Evolutionary conservation across 805 yeast species (phyloP), one percentile per base, ranked within the genome.

Genomic region (Blastobotrys muscicola): DNA sequence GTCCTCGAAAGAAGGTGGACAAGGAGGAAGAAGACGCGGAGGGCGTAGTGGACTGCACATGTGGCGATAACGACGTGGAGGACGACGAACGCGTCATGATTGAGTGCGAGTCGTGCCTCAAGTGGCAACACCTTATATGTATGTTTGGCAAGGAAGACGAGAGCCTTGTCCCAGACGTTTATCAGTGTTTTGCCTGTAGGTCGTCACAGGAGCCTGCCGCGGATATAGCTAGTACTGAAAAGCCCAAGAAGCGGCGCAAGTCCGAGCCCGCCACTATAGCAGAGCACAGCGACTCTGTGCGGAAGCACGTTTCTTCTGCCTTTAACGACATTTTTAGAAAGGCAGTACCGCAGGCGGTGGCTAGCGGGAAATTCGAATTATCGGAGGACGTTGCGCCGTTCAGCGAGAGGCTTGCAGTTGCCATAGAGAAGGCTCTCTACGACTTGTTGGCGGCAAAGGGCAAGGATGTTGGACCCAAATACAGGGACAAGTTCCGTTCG

Each of bases 101-200:
- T 14, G 76, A 76, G 56, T 81, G 89, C 60, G 85, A 77, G 39
- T 55, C 60, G 31, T 81, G 89, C 57, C 56, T 66, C 40, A 70
- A 78, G 3, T 81, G 86, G 86, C 89, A 81, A 59, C 89, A 81
- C 55, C 71, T 77, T 11, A 62, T 55, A 44, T 81, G 89, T 56
- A 70, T 78, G 69, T 70, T 78, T 36, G 76, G 70, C 37, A 57
- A 64, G 7, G 59, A 64, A 13, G 63, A 59, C 45, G 62, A 55
- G 41, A 59, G 56, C 33, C 61, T 61, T 37, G 67, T 78, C 3
- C 84, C 85, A 0, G 68, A 74, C 11, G 53, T 64, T 23, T 80
- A 81, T 57, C 42, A 14, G 29, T 36, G 38, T 20, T 32, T 12
- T 32, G 26, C 11, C 37, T 20, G 26, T 20, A 20, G 26, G 26